phyloP scores from a whole-genome alignment of 208 protist genomes.

The Leishmania martiniquensis region DNA sequence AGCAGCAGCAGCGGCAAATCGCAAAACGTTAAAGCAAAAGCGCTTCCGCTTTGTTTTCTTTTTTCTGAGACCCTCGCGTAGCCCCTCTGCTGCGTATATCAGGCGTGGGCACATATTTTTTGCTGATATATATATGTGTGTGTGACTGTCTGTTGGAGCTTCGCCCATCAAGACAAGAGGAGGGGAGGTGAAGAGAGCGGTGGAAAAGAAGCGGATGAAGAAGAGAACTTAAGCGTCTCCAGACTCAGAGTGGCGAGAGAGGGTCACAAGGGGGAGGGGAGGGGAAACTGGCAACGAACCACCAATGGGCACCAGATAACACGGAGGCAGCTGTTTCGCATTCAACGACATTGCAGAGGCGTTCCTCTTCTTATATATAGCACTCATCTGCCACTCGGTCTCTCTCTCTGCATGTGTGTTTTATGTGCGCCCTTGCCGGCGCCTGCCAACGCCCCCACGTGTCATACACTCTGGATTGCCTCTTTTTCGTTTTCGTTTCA shows the following conservation, averaged over 20 bases:
- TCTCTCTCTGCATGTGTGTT: background rate
- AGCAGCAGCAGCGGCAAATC: too few relatives aligned
- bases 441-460: too few relatives aligned
- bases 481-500: too few relatives aligned
- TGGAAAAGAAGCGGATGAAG: background rate
- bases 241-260: background rate
- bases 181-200: background rate
- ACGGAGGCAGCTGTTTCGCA: too few relatives aligned
- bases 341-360: too few relatives aligned
- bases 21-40: too few relatives aligned
- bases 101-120: background rate
- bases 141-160: background rate
- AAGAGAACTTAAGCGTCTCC: background rate
- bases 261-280: background rate
- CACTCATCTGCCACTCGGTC: background rate
- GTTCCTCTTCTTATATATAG: too few relatives aligned
- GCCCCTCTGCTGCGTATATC: background rate
- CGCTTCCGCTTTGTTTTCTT: background rate
- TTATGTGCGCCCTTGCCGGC: background rate
- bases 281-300: background rate
- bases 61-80: background rate
- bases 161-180: background rate
- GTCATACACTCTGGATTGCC: too few relatives aligned
- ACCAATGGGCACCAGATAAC: background rate
- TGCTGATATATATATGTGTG: too few relatives aligned